Evolutionary conservation across 1,284 basidiomycete genomes (phyloP), one percentile per base, ranked within the genome.

Genomic region (Ustilago bromivora): DNA sequence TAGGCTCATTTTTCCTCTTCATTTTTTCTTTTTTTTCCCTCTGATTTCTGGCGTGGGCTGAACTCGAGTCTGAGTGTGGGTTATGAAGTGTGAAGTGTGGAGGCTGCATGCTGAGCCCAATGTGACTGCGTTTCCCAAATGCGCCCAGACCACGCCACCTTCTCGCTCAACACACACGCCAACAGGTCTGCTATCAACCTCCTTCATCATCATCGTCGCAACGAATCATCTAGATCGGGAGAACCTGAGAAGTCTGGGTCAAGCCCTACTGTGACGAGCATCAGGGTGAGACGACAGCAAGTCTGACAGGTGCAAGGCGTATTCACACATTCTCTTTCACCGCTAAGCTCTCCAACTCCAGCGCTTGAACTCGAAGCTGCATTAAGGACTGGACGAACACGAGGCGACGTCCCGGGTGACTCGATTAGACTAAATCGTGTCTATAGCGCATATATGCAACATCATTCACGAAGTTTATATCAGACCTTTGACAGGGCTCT

Each of bases 41-140:
- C 34, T 19, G 57, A 38, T 12, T 62, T 55, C n/a, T 34, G 13
- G 32, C 32, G 51, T 34, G 19, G 23, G 2, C 11, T 34, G 31
- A 17, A 8, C 28, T 1, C 38, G 34, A 58, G 65, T 67, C 58
- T 23, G 65, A 67, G 62, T 55, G 31, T 54, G 57, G 19, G 23
- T 23, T 23, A 23, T 23, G 23, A 23, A 23, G 41, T 47, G 19
- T 10, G 5, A 35, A 4, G 4, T 34, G 31, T 54, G 57, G 19
- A 36, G 17, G 56, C 57, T 66, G 64, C 66, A 68, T 51, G 60
- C 66, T 68, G 66, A 68, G 66, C 66, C 58, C 60, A 68, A 56
- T 47, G 49, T 31, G 31, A 46, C 31, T 28, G 56, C 36, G 41
- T 12, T 11, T 41, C 12, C 11, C 36, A n/a, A 34, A n/a, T 31